A percentile compares a stretch with the other conserved stretches of the same genome.
Evolutionary conservation across 805 yeast species (phyloP).

Genomic region (Myxozyma mucilagina): DNA sequence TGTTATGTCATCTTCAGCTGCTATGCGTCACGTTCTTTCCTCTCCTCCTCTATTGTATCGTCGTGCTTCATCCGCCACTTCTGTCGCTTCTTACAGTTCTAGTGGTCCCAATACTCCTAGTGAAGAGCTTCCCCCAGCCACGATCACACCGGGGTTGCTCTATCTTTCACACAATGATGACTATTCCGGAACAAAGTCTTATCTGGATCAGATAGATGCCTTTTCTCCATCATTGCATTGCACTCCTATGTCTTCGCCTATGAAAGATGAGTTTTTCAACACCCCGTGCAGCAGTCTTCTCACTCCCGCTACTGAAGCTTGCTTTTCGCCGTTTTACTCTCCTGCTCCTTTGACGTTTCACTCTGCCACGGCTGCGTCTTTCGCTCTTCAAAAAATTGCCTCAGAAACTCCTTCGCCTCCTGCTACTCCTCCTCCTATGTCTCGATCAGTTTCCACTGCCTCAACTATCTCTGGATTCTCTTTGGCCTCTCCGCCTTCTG

Average conservation of each 20-base stretch:
- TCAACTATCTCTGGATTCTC: slow-evolving; percentile 10
- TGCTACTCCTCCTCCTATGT: slow-evolving; percentile 28
- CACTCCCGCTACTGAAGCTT: slow-evolving; percentile 17
- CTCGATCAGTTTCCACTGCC: slow-evolving; percentile 13
- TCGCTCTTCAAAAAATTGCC: slow-evolving; percentile 26
- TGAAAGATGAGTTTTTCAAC: slow-evolving; percentile 3
- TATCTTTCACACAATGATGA: slow-evolving; percentile 7
- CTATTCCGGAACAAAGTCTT: not conserved
- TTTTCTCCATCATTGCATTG: slow-evolving; percentile 14
- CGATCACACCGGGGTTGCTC: slow-evolving; percentile 30
- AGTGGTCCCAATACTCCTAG: slow-evolving; percentile 24
- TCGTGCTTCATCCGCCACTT: slow-evolving; percentile 10
- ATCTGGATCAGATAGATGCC: not conserved
- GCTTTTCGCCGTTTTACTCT: slow-evolving; percentile 23
- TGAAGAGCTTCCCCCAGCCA: slow-evolving; percentile 24
- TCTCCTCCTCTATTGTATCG: slow-evolving; percentile 24
- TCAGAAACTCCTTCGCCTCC: slow-evolving; percentile 30
- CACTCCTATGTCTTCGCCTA: slow-evolving; percentile 9
- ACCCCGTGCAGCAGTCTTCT: slow-evolving; percentile 15
- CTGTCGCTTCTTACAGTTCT: slow-evolving; percentile 20
- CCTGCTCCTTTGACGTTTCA: slow-evolving; percentile 14
- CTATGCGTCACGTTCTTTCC: slow-evolving; percentile 21
- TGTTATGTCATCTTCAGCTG: not conserved
- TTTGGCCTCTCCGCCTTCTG: slow-evolving; percentile 7
- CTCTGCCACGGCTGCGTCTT: slow-evolving; percentile 27